Evolutionary conservation across 306 rosid species (phyloP).

Genomic region (Ormosia semicastrata): DNA sequence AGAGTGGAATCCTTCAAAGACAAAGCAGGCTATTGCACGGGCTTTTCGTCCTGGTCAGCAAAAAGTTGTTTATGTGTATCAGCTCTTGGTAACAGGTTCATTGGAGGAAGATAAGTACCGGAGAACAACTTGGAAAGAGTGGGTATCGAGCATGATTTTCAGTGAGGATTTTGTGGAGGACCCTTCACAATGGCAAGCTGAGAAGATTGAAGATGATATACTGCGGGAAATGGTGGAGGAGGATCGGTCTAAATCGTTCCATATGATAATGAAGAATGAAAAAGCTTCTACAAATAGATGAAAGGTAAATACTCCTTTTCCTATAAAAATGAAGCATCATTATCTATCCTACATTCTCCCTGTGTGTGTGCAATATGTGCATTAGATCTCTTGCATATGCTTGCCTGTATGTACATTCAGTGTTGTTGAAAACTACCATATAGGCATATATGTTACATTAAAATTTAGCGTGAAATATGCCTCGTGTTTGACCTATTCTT

Average conservation of each 20-base stretch:
- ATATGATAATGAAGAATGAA: constrained; percentile 92
- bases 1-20: constrained; percentile 95
- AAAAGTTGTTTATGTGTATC: constrained; percentile 86
- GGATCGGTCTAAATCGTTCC: constrained; percentile 73
- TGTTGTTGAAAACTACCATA: background rate
- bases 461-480: background rate
- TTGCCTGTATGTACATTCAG: background rate
- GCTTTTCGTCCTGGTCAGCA: constrained; percentile 96
- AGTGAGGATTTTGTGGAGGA: constrained; percentile 93
- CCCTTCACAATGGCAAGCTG: constrained; percentile 84
- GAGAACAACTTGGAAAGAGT: constrained; percentile 91
- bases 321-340: background rate
- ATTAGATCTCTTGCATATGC: background rate
- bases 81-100: constrained; percentile 75
- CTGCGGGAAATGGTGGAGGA: constrained; percentile 85
- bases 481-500: background rate
- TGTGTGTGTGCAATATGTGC: background rate
- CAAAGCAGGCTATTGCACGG: constrained; percentile 92
- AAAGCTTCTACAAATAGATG: constrained; percentile 74
- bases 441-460: background rate
- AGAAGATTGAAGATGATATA: constrained; percentile 89
- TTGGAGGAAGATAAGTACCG: constrained; percentile 79
- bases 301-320: constrained; percentile 39
- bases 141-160: constrained; percentile 96
- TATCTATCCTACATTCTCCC: background rate